Percentiles rank a stretch among this genome's conserved stretches.
Evolutionary conservation across 2,329 filamentous ascomycete species (phyloP).

Genomic region (Botryosphaeria dothidea): DNA sequence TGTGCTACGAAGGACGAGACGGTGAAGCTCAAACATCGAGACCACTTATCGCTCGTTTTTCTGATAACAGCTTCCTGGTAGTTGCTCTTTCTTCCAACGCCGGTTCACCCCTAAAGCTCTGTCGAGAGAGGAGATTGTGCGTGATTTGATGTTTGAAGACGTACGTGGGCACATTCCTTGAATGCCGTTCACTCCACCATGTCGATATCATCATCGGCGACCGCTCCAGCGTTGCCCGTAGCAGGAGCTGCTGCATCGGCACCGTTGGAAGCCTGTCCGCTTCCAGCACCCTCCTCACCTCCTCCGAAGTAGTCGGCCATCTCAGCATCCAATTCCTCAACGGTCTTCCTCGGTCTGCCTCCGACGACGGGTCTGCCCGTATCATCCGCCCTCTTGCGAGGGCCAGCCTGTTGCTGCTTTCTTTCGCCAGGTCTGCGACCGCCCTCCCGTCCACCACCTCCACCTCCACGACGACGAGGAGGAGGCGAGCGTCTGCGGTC

Average conservation of each 20-base stretch:
- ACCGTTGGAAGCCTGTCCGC: background rate
- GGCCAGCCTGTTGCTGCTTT: constrained; percentile 41
- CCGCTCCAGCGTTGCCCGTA: background rate
- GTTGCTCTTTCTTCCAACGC: background rate
- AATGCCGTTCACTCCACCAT: constrained; percentile 15
- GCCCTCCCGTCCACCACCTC: constrained; percentile 48
- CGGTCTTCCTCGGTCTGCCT: constrained; percentile 74
- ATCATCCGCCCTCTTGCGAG: constrained; percentile 45
- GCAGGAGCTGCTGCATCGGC: background rate
- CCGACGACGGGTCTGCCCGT: constrained; percentile 45
- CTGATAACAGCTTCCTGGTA: background rate
- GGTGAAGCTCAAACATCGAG: too few relatives aligned
- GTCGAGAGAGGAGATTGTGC: background rate
- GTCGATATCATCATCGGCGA: constrained; percentile 16
- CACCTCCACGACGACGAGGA: constrained; percentile 47
- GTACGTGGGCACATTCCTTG: background rate
- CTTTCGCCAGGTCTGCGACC: constrained; percentile 49
- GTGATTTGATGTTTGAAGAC: background rate
- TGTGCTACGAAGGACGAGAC: too few relatives aligned
- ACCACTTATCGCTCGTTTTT: too few relatives aligned
- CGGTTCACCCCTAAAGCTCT: background rate
- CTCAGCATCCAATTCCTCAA: constrained; percentile 91
- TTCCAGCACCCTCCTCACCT: background rate
- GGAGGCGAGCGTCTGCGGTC: constrained; percentile 58
- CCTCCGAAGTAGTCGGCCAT: constrained; percentile 88